Evolutionary conservation across 2,329 filamentous ascomycete species (phyloP), one percentile per base, ranked within the genome.

Genomic region (Talaromyces sp.): DNA sequence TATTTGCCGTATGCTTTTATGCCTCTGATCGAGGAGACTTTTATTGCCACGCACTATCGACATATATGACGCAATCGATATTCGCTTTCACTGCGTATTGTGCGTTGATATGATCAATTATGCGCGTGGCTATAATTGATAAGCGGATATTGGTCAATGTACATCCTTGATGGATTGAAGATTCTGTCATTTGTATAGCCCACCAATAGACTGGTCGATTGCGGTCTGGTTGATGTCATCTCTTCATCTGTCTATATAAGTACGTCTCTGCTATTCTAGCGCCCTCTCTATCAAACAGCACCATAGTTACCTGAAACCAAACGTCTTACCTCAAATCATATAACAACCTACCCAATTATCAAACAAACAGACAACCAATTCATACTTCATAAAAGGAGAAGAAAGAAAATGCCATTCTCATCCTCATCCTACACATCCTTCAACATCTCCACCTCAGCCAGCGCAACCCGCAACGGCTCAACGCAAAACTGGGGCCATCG

Each of bases 401-500:
- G 11, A 13, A 25, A 22, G 2, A 59, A 45, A 27, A 67, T 67
- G 65, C 61, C 65, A n/a, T 53, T 61, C 34, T 36, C 43, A 43
- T 43, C 65, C 11, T 53, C 34, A 31, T 58, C 64, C 56, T 64
- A 58, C 40, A 67, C 43, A 13, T 64, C 65, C 11, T 58, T 56
- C 61, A 58, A 15, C 47, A 5, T 25, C 17, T 56, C 61, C 22
- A 17, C 56, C 45, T 56, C 65, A 3, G 47, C 61, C 15, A 64
- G 61, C 11, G 38, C 31, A 29, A 67, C 61, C 22, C 36, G 25
- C 22, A 61, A 64, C 47, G 65, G 65, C 25, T 38, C 56, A 25
- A 67, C 65, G 5, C 45, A 61, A 15, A 61, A 3, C 40, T 67
- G 65, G 65, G 65, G 65, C 38, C 27, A 64, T 36, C 65, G 62